Conservation (phyloP, 2,329 filamentous ascomycete genomes). For the Beauveria sp. region DNA sequence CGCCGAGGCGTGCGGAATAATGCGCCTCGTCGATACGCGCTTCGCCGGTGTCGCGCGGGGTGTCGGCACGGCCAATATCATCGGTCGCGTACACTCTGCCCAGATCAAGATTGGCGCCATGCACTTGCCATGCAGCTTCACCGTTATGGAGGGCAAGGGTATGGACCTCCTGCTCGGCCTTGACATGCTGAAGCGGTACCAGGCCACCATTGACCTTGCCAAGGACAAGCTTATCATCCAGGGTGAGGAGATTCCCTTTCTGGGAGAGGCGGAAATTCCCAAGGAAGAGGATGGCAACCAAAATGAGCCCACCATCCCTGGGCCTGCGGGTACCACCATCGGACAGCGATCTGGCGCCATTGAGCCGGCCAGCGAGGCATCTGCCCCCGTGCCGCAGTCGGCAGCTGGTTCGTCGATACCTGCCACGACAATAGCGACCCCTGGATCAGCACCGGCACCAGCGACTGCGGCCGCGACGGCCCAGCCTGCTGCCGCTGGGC, state of each 20-base stretch:
- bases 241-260: slow-evolving; percentile 78
- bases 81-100: slow-evolving; percentile 90
- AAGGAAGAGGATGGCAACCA: slow-evolving; percentile 70
- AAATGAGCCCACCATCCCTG: slow-evolving; percentile 75
- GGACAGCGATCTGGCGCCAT: slow-evolving; percentile 77
- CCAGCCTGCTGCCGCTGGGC: slow-evolving; percentile 19
- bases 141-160: slow-evolving; percentile 97
- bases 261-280: slow-evolving; percentile 92
- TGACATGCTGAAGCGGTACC: slow-evolving; percentile 95
- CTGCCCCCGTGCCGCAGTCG: slow-evolving; percentile 17
- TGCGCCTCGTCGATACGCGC: slow-evolving; percentile 87
- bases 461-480: slow-evolving; percentile 18
- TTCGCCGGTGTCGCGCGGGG: slow-evolving; percentile 89
- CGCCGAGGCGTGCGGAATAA: slow-evolving; percentile 88
- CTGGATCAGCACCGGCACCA: slow-evolving; percentile 17
- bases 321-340: slow-evolving; percentile 82
- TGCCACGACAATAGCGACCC: slow-evolving; percentile 6
- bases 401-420: slow-evolving; percentile 12
- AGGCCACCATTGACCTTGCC: slow-evolving; percentile 82
- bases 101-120: slow-evolving; percentile 88
- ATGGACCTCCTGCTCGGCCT: slow-evolving; percentile 89
- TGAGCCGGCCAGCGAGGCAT: slow-evolving; percentile 25
- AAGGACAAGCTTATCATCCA: slow-evolving; percentile 83
- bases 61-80: slow-evolving; percentile 88
- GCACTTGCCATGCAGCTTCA: slow-evolving; percentile 90